Percentiles rank a stretch among this genome's conserved stretches.
phyloP scores from a whole-genome alignment of 148 eudicot genomes.

The Polygonum aviculare region DNA sequence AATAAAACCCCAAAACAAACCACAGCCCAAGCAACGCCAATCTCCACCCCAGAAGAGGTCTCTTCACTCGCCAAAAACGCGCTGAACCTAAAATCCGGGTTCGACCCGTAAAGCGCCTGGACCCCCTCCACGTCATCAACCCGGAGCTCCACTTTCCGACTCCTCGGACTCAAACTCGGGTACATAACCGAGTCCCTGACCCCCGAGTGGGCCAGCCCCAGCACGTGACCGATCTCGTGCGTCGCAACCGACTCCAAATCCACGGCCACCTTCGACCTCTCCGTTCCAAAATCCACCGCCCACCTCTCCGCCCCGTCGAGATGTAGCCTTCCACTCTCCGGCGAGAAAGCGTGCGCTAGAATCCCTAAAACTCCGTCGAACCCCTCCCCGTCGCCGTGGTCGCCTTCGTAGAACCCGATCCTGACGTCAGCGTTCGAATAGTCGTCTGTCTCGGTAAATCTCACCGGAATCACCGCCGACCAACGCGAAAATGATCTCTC shows the following conservation, averaged over 20 bases:
- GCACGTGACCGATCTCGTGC: slow-evolving; percentile 77
- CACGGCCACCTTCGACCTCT: slow-evolving; percentile 43
- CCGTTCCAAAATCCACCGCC: slow-evolving; percentile 51
- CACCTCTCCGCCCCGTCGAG: slow-evolving; percentile 70
- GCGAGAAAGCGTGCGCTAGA: slow-evolving; percentile 78
- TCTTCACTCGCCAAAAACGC: neutral
- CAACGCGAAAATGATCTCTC: slow-evolving; percentile 45
- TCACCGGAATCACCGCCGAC: slow-evolving; percentile 62
- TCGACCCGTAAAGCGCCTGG: slow-evolving; percentile 32
- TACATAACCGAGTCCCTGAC: slow-evolving; percentile 60
- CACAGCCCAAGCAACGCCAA: neutral
- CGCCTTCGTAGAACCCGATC: slow-evolving; percentile 61
- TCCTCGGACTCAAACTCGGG: slow-evolving; percentile 35
- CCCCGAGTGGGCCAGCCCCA: slow-evolving; percentile 61
- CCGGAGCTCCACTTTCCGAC: slow-evolving; percentile 25
- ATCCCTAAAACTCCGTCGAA: slow-evolving; percentile 84
- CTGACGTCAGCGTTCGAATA: slow-evolving; percentile 46
- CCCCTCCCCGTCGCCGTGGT: slow-evolving; percentile 81
- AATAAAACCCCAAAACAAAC: neutral
- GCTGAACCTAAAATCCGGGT: slow-evolving; percentile 25
- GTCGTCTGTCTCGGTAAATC: slow-evolving; percentile 29
- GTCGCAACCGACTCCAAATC: slow-evolving; percentile 80
- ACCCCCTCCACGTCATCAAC: slow-evolving; percentile 34
- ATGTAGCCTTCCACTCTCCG: slow-evolving; percentile 71
- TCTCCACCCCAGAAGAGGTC: neutral